Evolutionary conservation across 2,329 filamentous ascomycete species (phyloP), one percentile per base, ranked within the genome.

Genomic region (Colletotrichum costaricense): DNA sequence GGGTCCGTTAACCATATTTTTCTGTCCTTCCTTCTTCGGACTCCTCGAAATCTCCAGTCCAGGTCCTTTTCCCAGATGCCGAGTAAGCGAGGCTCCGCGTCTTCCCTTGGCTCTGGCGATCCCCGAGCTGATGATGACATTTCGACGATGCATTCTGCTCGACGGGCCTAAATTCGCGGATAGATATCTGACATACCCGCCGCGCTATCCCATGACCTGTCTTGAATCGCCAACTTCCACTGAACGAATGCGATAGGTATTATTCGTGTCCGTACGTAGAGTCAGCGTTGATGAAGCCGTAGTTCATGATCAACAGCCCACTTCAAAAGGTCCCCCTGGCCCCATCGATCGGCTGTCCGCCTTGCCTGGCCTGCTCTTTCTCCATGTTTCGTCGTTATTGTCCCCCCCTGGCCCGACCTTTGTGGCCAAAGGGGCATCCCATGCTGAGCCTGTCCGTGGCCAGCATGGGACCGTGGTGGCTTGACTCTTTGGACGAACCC

Each of bases 371-470:
- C 24, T 49, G 38, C 54, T 16, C 46, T 57, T 49, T 55, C 71
- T 73, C 62, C 71, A 71, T 58, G 71, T 71, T 73, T 66, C 67
- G 67, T 28, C 55, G 30, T 52, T 33, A 73, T 71, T 71, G 35
- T 30, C 30, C 46, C 4, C 22, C 28, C 33, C 16, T 30, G 35
- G n/a, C 24, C 46, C 56, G 38, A 11, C 52, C 14, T 56, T 38
- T 30, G 8, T 19, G 49, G n/a, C 49, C 28, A 30, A 16, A 19
- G 62, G 42, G 42, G 42, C 3, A 42, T 49, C 42, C 42, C 42
- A 49, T 49, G 42, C 42, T 49, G 4, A 49, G 42, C 42, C 19
- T 49, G 42, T 42, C 38, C 38, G 38, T 42, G 38, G 38, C 42
- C n/a, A 49, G 42, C 42, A 8, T 22, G 38, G 38, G 16, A 42